Evolutionary conservation across 306 rosid genomes (phyloP).

Genomic region (Fagus sylvatica): DNA sequence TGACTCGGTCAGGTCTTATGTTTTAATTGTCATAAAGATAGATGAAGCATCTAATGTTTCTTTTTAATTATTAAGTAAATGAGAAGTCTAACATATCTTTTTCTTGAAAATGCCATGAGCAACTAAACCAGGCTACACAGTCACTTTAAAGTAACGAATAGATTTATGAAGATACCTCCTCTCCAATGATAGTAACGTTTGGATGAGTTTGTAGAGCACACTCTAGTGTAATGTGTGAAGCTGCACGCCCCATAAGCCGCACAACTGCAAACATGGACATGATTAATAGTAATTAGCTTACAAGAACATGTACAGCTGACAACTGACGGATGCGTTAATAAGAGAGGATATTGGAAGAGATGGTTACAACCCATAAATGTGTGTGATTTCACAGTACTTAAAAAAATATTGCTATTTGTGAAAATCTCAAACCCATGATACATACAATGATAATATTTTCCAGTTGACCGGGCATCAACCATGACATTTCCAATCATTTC

Average conservation of each 20-base stretch:
- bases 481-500: slow-evolving; percentile 99
- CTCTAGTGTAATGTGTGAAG: slow-evolving; percentile 96
- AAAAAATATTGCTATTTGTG: neutral
- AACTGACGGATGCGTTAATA: neutral
- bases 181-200: slow-evolving; percentile 91
- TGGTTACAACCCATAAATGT: neutral
- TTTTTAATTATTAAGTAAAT: neutral
- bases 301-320: too few relatives aligned
- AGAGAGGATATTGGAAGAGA: neutral
- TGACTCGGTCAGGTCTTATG: neutral
- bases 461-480: slow-evolving; percentile 97
- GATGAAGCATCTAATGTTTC: neutral
- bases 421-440: neutral
- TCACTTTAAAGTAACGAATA: neutral
- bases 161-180: slow-evolving; percentile 64
- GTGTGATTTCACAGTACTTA: neutral
- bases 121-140: neutral
- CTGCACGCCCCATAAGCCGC: slow-evolving; percentile 99
- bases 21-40: neutral
- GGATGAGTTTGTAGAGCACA: slow-evolving; percentile 99
- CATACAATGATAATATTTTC: slow-evolving; percentile 98
- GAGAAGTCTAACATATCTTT: neutral
- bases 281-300: neutral
- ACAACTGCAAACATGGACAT: slow-evolving; percentile 68
- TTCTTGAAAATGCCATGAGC: neutral